phyloP scores from a whole-genome alignment of 768 basidiomycete species.

The Solioccasus polychromus region DNA sequence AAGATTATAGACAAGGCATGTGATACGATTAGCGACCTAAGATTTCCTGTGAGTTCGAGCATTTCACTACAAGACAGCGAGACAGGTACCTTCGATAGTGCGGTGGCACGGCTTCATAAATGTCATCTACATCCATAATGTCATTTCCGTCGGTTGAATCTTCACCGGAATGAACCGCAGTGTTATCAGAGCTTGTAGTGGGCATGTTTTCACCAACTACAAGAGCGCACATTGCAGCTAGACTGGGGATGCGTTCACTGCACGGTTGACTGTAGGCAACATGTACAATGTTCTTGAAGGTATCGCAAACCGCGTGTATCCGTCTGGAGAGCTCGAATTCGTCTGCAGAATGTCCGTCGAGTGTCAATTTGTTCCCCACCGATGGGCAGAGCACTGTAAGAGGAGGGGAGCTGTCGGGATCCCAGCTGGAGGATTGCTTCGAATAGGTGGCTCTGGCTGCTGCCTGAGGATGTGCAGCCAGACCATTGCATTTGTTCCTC shows the following conservation, averaged over 20 bases:
- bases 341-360: constrained; percentile 33
- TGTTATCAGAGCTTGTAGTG: constrained; percentile 10
- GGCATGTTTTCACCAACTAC: constrained; percentile 48
- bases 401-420: constrained; percentile 26
- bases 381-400: constrained; percentile 40
- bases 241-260: constrained; percentile 29
- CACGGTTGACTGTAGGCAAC: constrained; percentile 29
- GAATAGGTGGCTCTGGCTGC: constrained; percentile 13
- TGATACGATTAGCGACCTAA: constrained; percentile 47
- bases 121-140: constrained; percentile 29
- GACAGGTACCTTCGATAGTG: constrained; percentile 46
- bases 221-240: constrained; percentile 47
- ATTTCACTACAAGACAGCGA: constrained; percentile 5
- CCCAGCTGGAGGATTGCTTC: constrained; percentile 19
- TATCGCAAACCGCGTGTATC: constrained; percentile 53
- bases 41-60: constrained; percentile 3
- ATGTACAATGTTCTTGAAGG: constrained; percentile 50
- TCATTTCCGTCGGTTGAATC: constrained; percentile 25
- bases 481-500: constrained; percentile 41
- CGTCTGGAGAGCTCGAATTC: constrained; percentile 44
- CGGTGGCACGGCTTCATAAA: constrained; percentile 54
- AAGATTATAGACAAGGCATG: constrained; percentile 53
- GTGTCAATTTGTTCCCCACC: constrained; percentile 32
- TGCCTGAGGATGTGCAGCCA: constrained; percentile 30
- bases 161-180: constrained; percentile 18